phyloP scores from a whole-genome alignment of 805 yeast genomes.

The Hermanozyma aechmeae region DNA sequence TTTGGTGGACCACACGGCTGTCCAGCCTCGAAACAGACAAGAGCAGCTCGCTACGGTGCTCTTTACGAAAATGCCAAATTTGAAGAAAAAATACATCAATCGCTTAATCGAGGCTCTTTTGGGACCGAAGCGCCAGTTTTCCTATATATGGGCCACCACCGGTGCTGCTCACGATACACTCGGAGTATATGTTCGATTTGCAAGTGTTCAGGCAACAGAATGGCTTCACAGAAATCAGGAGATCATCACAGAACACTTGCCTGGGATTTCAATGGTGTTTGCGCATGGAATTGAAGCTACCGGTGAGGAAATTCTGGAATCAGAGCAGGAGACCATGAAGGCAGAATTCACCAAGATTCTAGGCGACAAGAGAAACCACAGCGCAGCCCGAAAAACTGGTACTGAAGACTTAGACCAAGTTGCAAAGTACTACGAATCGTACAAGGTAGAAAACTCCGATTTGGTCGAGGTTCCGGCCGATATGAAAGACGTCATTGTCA shows the following conservation, averaged over 20 bases:
- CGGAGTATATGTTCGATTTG: conserved; percentile 28
- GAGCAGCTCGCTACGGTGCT: conserved; percentile 26
- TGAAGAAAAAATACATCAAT: conserved; percentile 21
- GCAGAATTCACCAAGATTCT: conserved; percentile 4
- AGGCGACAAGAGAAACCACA: conserved; percentile 13
- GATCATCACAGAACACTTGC: background rate
- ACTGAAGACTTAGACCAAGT: conserved; percentile 29
- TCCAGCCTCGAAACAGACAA: conserved; percentile 23
- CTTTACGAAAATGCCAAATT: conserved; percentile 23
- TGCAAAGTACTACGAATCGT: conserved; percentile 25
- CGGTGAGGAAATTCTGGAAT: conserved; percentile 1
- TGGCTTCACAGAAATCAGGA: conserved; percentile 7
- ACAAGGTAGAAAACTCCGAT: conserved; percentile 50
- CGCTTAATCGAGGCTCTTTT: conserved; percentile 15
- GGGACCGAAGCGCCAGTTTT: conserved; percentile 1
- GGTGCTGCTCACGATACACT: conserved; percentile 22
- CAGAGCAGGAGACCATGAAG: background rate
- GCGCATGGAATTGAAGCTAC: conserved; percentile 3
- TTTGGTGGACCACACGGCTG: conserved; percentile 16
- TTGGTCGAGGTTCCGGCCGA: conserved; percentile 48
- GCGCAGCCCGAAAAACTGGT: conserved; percentile 12
- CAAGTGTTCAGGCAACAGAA: conserved; percentile 5
- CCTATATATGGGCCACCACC: conserved; percentile 22
- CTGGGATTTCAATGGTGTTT: conserved; percentile 3
- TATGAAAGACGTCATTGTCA: conserved; percentile 41